These are phyloP conservation scores for Cupressus sempervirens DNA, from an alignment of 75 land plant species.

Conservation along the genomic window DNA sequence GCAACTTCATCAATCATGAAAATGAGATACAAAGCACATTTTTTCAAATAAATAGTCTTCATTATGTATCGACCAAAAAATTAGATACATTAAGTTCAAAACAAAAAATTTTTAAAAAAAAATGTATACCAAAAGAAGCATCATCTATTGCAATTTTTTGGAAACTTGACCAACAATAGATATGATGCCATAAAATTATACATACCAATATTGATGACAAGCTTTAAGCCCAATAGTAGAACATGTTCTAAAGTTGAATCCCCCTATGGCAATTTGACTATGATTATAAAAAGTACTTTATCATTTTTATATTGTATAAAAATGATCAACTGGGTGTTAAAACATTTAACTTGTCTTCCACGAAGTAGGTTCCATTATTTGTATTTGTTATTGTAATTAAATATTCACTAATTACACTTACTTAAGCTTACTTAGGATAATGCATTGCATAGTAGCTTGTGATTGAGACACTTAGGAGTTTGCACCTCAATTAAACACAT, in stretches of 20 bases:
- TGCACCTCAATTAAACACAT: no score
- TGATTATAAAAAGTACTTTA: constrained; percentile 4
- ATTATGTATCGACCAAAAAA: neutral
- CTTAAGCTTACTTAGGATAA: no score
- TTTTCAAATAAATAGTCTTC: neutral
- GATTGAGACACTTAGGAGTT: no score
- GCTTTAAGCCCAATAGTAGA: constrained; percentile 68
- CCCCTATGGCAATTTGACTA: constrained; percentile 33
- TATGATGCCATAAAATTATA: neutral
- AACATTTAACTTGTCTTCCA: no score
- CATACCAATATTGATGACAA: constrained; percentile 75
- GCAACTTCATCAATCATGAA: no score
- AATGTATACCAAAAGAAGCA: neutral
- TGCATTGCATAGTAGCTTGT: no score
- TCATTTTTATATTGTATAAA: neutral
- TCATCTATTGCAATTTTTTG: neutral
- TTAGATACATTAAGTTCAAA: neutral
- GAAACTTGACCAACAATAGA: neutral
- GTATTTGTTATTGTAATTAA: no score
- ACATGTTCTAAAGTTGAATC: constrained; percentile 29
- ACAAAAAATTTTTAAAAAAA: neutral
- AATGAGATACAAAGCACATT: neutral
- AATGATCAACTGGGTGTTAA: neutral
- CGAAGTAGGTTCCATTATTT: neutral
- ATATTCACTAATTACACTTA: no score